Evolutionary conservation across 2,329 filamentous ascomycete species (phyloP).

Genomic region (Neofusicoccum parvum): DNA sequence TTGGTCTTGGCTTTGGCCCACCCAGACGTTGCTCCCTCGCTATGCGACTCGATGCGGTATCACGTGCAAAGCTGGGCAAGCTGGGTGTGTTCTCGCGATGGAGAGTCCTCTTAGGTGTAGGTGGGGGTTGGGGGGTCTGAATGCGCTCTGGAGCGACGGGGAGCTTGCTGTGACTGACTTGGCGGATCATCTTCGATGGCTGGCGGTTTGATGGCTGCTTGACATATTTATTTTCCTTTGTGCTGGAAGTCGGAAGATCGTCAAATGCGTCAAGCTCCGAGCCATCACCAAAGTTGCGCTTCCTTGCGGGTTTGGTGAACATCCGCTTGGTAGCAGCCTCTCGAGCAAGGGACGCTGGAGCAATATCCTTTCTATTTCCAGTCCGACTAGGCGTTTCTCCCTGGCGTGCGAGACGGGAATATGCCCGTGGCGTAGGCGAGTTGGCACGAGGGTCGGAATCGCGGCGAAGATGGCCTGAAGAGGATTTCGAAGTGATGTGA

Average conservation of each 20-base stretch:
- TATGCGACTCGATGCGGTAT: slow-evolving; percentile 67
- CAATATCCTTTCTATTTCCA: slow-evolving; percentile 46
- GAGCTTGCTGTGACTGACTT: slow-evolving; percentile 49
- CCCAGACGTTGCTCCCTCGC: slow-evolving; percentile 63
- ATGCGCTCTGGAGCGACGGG: slow-evolving; percentile 46
- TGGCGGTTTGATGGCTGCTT: slow-evolving; percentile 75
- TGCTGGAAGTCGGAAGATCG: slow-evolving; percentile 85
- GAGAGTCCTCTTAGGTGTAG: slow-evolving; percentile 58
- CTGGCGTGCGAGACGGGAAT: slow-evolving; percentile 51
- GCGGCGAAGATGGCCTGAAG: slow-evolving; percentile 74
- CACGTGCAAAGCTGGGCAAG: slow-evolving; percentile 68
- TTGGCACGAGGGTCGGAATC: slow-evolving; percentile 70
- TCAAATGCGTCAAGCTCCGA: slow-evolving; percentile 92
- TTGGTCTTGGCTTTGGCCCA: slow-evolving; percentile 45
- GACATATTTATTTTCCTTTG: slow-evolving; percentile 78
- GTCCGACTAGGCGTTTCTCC: slow-evolving; percentile 54
- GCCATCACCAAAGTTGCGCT: slow-evolving; percentile 83
- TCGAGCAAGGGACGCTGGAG: slow-evolving; percentile 52
- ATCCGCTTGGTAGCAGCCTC: slow-evolving; percentile 66
- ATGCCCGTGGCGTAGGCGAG: slow-evolving; percentile 49
- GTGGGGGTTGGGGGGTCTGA: slow-evolving; percentile 48
- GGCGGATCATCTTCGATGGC: slow-evolving; percentile 64
- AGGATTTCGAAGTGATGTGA: slow-evolving; percentile 71
- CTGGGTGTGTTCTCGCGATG: slow-evolving; percentile 59
- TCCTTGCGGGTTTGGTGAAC: slow-evolving; percentile 70